Evolutionary conservation across 768 basidiomycete genomes (phyloP), one percentile per base, ranked within the genome.

Genomic region (Wakefieldia striispora): DNA sequence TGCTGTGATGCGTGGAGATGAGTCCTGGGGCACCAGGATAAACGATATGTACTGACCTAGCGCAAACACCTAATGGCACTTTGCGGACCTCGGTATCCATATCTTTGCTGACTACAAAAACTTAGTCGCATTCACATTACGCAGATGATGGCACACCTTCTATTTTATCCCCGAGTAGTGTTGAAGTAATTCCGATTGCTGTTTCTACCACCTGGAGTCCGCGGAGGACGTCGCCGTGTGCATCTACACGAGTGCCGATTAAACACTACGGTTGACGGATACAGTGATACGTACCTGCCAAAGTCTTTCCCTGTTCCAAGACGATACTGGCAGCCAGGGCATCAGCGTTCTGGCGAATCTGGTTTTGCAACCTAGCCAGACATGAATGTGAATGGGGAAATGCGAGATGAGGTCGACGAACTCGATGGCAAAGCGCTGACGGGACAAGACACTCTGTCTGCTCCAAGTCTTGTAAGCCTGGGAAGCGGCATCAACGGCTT

Each of bases 271-370:
- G 33, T 40, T 40, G 41, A 38, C 21, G 39, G n/a, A 34, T 24
- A 50, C 29, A 43, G 24, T 39, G 9, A n/a, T 24, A 53, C 70
- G 14, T 57, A 88, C 88, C 88, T 55, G 88, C 82, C 37, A 90
- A 70, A 0, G 95, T 99, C 73, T 97, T 97, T 14, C 95, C 95
- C 70, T 98, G 95, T 66, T 97, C 95, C 19, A 97, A 72, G 21
- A 95, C 92, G 47, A 97, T 97, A 58, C 86, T 92, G 37, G 75
- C 77, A 1, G 94, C 95, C 47, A 99, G 78, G 43, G 85, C 86
- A 59, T 92, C 91, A 8, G 86, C 79, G 65, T 97, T 84, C 65
- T 90, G 75, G 39, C 94, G 86, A 49, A 99, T 82, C 24, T 91
- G 78, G 50, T 84, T 79, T 64, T 97, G 95, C 26, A 98, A 78